These are phyloP conservation scores for Polytolypa hystricis DNA, from an alignment of 2,329 filamentous ascomycete species.

Conservation along the genomic window DNA sequence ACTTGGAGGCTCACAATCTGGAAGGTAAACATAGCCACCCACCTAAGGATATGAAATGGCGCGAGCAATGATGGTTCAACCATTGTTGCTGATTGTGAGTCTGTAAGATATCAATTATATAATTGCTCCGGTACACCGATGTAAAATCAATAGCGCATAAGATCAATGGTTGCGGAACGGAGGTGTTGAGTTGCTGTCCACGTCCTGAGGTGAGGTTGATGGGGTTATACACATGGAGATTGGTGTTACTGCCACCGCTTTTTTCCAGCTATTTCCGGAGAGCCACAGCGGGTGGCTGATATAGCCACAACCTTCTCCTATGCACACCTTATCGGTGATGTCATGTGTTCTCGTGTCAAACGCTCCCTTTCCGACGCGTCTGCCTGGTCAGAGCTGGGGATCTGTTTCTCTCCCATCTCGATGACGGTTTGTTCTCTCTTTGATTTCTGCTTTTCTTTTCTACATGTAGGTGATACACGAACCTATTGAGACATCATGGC, in stretches of 20 bases:
- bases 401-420: background rate
- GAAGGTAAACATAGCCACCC: no score
- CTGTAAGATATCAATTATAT: no score
- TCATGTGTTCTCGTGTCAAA: conserved; percentile 30
- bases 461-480: no score
- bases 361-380: conserved; percentile 30
- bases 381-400: conserved; percentile 21
- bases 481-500: conserved; percentile 54
- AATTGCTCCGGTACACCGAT: no score
- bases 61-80: conserved; percentile 7
- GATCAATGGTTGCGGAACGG: no score
- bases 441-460: background rate
- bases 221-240: background rate
- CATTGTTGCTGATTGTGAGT: conserved; percentile 6
- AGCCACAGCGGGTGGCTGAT: no score
- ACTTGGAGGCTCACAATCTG: no score
- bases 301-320: no score
- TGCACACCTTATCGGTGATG: no score
- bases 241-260: background rate
- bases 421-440: background rate
- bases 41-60: conserved; percentile 15
- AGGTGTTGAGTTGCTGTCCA: no score
- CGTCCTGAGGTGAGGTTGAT: background rate
- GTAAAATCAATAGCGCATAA: no score
- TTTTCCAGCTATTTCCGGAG: no score